Base-by-base conservation (phyloP, 495 filamentous ascomycete genomes). In the Durotheca rogersii region DNA sequence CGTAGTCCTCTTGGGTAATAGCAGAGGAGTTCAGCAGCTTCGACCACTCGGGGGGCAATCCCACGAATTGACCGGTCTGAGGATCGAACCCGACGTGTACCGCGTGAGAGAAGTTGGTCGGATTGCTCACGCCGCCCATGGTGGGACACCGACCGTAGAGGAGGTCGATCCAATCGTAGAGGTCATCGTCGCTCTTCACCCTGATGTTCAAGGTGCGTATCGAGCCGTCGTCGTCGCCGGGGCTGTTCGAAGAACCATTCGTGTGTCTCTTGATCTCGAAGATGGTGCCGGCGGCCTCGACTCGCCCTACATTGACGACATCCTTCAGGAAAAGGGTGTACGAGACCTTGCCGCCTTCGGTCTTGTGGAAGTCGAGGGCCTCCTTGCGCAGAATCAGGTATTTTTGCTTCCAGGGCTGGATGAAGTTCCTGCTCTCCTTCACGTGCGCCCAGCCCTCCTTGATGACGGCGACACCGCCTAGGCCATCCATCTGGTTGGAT, bases 11-110 rank as follows among this genome's bases (percentile, higher is more conserved):
- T 69, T 94, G 93, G 19, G 93, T 96, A 59, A 98, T 94, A 21
- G 93, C 93, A 2, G 93, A 97, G 7, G 89, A 87, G 44, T 89
- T 96, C 58, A 98, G 75, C 23, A 98, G 77, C 67, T 91, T 90
- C 53, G 93, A 93, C 93, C 93, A 98, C 75, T 97, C 94, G 16
- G 88, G 82, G 2, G 93, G 93, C 43, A 98, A 70, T 14, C 94
- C 93, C 14, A 91, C 86, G 57, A 98, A 98, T 41, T 88, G 89
- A 17, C 94, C 94, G 7, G 88, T 92, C 30, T 86, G 80, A 16
- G 91, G 89, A 65, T 98, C 94, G 67, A 98, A 98, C 32, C 92
- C 94, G 56, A 98, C 93, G 66, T 98, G 93, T 23, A 98, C 89
- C 12, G 90, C 85, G 67, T 98, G 93, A 15, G 85, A 88, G 69